phyloP scores from a whole-genome alignment of 2,329 filamentous ascomycete species.

The Aspergillus ruber region DNA sequence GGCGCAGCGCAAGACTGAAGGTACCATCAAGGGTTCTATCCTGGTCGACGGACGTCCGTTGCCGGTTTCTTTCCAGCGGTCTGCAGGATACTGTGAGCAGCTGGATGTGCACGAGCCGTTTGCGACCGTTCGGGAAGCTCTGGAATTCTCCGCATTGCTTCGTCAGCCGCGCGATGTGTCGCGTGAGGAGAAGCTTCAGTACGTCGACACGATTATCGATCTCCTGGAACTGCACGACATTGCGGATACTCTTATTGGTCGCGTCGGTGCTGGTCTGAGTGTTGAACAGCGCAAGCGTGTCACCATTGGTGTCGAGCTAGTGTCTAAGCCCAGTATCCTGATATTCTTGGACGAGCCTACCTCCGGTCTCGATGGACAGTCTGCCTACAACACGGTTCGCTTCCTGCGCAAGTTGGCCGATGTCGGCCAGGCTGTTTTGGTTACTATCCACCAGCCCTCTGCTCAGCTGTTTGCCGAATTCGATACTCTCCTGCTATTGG shows the following conservation, averaged over 20 bases:
- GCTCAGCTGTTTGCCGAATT: conserved; percentile 63
- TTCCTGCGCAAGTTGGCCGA: conserved; percentile 60
- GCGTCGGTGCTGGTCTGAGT: conserved; percentile 40
- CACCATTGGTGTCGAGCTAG: conserved; percentile 66
- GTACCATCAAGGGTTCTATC: conserved; percentile 58
- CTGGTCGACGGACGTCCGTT: conserved; percentile 59
- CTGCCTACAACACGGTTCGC: conserved; percentile 59
- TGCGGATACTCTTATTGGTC: conserved; percentile 56
- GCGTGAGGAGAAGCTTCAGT: conserved; percentile 55
- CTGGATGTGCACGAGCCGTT: conserved; percentile 62
- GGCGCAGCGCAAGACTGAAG: conserved; percentile 62
- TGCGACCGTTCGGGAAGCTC: conserved; percentile 58
- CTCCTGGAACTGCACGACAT: conserved; percentile 58
- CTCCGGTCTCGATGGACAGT: conserved; percentile 61
- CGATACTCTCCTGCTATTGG: conserved; percentile 61
- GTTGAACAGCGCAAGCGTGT: conserved; percentile 64
- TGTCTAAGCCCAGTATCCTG: conserved; percentile 59
- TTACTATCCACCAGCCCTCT: conserved; percentile 65
- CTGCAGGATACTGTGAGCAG: conserved; percentile 64
- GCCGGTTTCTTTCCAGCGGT: conserved; percentile 57
- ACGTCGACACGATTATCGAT: conserved; percentile 59
- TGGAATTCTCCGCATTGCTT: conserved; percentile 60
- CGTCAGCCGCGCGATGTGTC: conserved; percentile 50
- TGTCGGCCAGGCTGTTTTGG: conserved; percentile 62
- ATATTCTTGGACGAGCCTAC: conserved; percentile 68